Conservation (phyloP, 2,329 filamentous ascomycete species). For the Rhytidhysteron rufulum region DNA sequence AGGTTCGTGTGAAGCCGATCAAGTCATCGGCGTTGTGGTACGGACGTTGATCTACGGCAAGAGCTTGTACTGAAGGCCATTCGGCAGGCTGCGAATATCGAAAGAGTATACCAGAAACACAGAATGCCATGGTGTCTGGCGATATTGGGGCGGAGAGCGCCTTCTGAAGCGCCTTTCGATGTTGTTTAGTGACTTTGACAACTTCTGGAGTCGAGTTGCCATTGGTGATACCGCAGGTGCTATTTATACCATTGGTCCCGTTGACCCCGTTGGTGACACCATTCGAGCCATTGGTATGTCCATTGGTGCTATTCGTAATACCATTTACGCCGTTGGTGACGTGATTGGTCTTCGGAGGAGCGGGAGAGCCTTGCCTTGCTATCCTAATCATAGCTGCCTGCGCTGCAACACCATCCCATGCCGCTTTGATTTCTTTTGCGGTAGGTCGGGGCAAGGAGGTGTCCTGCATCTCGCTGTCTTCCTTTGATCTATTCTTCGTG, state of each 20-base stretch:
- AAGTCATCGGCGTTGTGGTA: constrained; percentile 41
- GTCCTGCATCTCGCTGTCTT: constrained; percentile 33
- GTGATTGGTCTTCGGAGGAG: too few relatives aligned
- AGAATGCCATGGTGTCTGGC: constrained; percentile 41
- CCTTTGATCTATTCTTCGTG: constrained; percentile 25
- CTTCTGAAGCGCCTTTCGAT: constrained; percentile 27
- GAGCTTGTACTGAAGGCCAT: constrained; percentile 32
- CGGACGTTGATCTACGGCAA: constrained; percentile 39
- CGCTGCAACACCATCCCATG: constrained; percentile 20
- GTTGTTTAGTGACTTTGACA: constrained; percentile 26
- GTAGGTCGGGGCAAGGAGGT: constrained; percentile 22
- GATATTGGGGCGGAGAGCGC: constrained; percentile 25
- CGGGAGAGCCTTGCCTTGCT: constrained; percentile 16
- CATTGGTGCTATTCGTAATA: too few relatives aligned
- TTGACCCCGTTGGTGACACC: not conserved
- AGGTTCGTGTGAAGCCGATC: constrained; percentile 35
- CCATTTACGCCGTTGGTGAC: too few relatives aligned
- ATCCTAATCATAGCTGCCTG: constrained; percentile 25
- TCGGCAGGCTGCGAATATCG: constrained; percentile 22
- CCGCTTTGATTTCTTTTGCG: constrained; percentile 20
- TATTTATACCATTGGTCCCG: too few relatives aligned
- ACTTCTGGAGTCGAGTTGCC: not conserved
- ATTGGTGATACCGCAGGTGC: not conserved
- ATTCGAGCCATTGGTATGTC: too few relatives aligned
- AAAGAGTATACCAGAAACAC: constrained; percentile 38